Base-by-base conservation (phyloP, 2,329 filamentous ascomycete species). In the Pseudocercospora ulei region DNA sequence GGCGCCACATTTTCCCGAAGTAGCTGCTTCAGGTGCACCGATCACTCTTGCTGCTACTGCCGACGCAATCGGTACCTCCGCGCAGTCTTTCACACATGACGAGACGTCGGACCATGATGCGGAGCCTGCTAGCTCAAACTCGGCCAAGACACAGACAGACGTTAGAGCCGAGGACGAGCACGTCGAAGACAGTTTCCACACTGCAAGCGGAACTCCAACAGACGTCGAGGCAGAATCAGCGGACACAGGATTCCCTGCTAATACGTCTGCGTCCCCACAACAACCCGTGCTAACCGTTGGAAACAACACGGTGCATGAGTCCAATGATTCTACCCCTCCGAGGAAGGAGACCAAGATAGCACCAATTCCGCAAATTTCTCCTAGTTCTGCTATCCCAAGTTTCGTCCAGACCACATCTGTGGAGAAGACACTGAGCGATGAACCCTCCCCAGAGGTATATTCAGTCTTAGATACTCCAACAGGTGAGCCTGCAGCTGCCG, bases 161-260 rank as follows among this genome's bases (percentile, higher is more conserved):
- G 34, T 34, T 3, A 47, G 48, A 30, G 20, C 36, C 3, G 44
- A 51, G 12, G 50, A 48, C 4, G 53, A 57, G 12, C 46, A 47
- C 17, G 38, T 46, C 6, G 56, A 58, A 16, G 55, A 58, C 25
- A 59, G 56, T 39, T 58, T 59, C 31, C 54, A 57, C 38, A 58
- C 56, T 12, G 55, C 57, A 5, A 52, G 37, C 14, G 52, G 47
- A 9, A 52, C 50, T 5, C 54, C 52, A 5, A 44, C 40, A 18
- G 25, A 24, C 19, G 39, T 16, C 5, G 26, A 34, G 12, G 33
- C 26, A 12, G 28, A 38, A 9, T 13, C 19, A 22, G 33, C 19
- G 4, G 14, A 14, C 7, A 41, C 26, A 18, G 34, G 17, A 11
- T 12, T 11, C 11, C 14, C 24, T 16, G 12, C 16, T 22, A 14